A percentile compares a stretch with the other conserved stretches of the same genome.
Evolutionary conservation across 305 asterid genomes (phyloP).

Genomic region (Solanum aculeatissimum): DNA sequence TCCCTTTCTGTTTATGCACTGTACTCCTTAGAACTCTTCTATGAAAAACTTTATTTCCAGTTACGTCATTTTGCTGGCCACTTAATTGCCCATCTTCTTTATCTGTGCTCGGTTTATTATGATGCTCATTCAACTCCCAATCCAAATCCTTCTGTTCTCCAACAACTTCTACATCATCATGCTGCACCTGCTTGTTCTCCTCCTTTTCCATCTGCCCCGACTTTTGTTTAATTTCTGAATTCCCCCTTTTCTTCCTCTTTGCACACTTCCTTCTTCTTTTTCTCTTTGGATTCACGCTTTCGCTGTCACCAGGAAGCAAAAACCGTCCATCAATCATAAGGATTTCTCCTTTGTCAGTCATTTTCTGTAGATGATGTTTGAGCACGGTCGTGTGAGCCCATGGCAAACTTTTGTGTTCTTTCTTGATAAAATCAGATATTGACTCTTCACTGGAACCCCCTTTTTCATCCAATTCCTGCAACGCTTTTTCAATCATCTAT

Average conservation of each 20-base stretch:
- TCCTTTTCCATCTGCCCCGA: neutral
- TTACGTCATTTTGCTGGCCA: neutral
- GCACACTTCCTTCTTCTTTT: slow-evolving; percentile 7
- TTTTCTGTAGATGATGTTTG: slow-evolving; percentile 33
- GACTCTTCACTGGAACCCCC: slow-evolving; percentile 41
- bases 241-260: slow-evolving; percentile 21
- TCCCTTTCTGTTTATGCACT: neutral
- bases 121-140: neutral
- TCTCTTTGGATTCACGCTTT: neutral
- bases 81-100: neutral
- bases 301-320: slow-evolving; percentile 12
- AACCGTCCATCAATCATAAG: slow-evolving; percentile 4
- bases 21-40: neutral
- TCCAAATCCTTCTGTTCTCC: neutral
- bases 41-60: neutral
- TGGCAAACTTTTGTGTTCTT: slow-evolving; percentile 34
- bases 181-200: slow-evolving; percentile 1
- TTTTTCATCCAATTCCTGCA: slow-evolving; percentile 26
- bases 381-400: slow-evolving; percentile 40
- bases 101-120: neutral
- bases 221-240: slow-evolving; percentile 11
- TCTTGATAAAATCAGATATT: slow-evolving; percentile 30
- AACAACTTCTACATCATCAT: neutral
- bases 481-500: slow-evolving; percentile 53
- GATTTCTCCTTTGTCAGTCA: slow-evolving; percentile 22